Evolutionary conservation across 768 basidiomycete genomes (phyloP), one percentile per base, ranked within the genome.

Genomic region (Tricholoma matsutake): DNA sequence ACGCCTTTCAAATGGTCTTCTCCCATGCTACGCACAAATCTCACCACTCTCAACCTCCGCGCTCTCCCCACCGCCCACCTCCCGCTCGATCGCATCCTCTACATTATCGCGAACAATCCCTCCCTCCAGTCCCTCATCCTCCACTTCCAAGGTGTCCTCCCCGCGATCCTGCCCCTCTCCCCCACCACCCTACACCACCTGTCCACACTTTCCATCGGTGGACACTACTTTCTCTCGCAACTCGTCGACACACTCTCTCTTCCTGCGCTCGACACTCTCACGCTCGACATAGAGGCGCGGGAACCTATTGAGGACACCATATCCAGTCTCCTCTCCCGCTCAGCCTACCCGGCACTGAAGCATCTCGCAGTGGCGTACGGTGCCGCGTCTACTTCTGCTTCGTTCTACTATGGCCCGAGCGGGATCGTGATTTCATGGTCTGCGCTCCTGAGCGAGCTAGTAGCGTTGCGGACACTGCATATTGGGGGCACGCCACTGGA

Each of bases 1-100:
- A 82, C 86, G 4, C 89, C 91, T 0, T 91, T 91, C 78, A 87
- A 86, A 71, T 88, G 88, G 85, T 86, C 85, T 3, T 87, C 89
- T 0, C 87, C 90, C 1, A 83, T 91, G 75, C 83, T 92, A 67
- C 81, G 79, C 39, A 79, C 79, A 11, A 81, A 82, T 58, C 75
- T 91, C 11, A 80, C 77, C 43, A 78, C 80, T 2, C 79, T 91
- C 58, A 85, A 82, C 59, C 79, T 92, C 37, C 86, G 86, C 28
- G 81, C 87, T 0, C 83, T 90, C 9, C 86, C 87, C 14, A 84
- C 82, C 1, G 77, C 81, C 6, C 83, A 85, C 63, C 76, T 89
- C 35, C 83, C 87, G 0, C 72, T 92, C 14, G 88, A 91, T 68
- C 83, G 88, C 28, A 79, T 92, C 41, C 73, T 91, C n/a, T 76